Percentiles rank a stretch among this genome's conserved stretches.
Evolutionary conservation across 495 filamentous ascomycete genomes (phyloP).

Genomic region (Chlorociboria aeruginascens): DNA sequence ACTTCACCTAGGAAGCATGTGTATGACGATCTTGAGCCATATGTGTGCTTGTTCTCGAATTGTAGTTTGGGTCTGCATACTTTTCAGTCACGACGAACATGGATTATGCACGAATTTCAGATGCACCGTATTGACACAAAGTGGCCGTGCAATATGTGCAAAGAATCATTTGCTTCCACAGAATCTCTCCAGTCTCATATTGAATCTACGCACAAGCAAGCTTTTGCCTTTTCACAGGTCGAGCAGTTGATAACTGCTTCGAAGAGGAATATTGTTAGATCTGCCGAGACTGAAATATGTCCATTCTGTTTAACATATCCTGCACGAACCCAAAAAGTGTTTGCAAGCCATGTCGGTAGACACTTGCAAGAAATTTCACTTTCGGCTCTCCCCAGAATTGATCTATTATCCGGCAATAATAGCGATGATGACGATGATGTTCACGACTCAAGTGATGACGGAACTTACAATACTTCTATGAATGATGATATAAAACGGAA

Average conservation of each 20-base stretch:
- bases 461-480: too few relatives aligned
- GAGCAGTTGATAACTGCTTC: neutral
- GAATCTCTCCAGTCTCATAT: neutral
- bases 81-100: neutral
- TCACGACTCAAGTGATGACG: too few relatives aligned
- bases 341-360: neutral
- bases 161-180: neutral
- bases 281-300: neutral
- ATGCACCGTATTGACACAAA: neutral
- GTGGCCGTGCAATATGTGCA: neutral
- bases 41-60: neutral
- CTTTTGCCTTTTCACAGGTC: neutral
- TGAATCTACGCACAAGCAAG: neutral
- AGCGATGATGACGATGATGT: too few relatives aligned
- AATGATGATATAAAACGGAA: too few relatives aligned
- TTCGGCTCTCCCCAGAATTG: neutral
- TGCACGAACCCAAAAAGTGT: neutral
- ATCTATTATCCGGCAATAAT: too few relatives aligned
- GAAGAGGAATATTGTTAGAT: neutral
- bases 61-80: neutral
- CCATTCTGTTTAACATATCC: neutral
- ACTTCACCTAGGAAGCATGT: slow-evolving; percentile 18
- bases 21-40: slow-evolving; percentile 19
- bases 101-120: neutral
- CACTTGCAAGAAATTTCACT: neutral